Percentiles rank a stretch among this genome's conserved stretches.
These are phyloP conservation scores for Tulasnella sp. DNA, from an alignment of 768 basidiomycete species.

Conservation along the genomic window DNA sequence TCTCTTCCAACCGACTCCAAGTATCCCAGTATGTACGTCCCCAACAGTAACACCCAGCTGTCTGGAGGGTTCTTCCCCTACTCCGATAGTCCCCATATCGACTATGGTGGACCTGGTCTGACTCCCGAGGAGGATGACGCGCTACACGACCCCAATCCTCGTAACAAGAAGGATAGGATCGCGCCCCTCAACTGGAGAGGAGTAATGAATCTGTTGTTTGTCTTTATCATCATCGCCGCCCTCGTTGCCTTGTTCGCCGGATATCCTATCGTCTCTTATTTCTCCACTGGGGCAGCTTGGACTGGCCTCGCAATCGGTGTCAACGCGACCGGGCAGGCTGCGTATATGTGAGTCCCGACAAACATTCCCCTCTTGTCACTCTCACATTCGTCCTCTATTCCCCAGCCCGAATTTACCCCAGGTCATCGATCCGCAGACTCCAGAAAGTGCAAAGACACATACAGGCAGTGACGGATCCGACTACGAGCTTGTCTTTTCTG, in stretches of 20 bases:
- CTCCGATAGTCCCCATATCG: conserved; percentile 4
- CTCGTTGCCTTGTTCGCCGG: conserved; percentile 67
- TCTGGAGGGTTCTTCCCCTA: conserved; percentile 11
- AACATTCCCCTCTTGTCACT: conserved; percentile 4
- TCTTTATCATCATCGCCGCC: conserved; percentile 46
- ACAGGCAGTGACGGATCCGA: conserved; percentile 59
- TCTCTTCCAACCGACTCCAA: conserved; percentile 17
- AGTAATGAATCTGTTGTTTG: conserved; percentile 54
- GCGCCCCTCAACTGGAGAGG: conserved; percentile 35
- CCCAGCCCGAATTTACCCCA: conserved; percentile 36
- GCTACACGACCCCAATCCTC: conserved; percentile 48
- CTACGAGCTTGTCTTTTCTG: conserved; percentile 65
- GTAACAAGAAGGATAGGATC: conserved; percentile 32
- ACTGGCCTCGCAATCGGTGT: conserved; percentile 45
- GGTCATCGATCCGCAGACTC: conserved; percentile 62
- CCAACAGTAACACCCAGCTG: background rate
- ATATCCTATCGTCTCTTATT: conserved; percentile 59
- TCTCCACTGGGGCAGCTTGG: conserved; percentile 27
- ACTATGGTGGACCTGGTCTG: background rate
- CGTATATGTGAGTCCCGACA: conserved; percentile 33
- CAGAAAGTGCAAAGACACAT: conserved; percentile 40
- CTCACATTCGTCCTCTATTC: conserved; percentile 6
- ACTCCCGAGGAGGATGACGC: conserved; percentile 43
- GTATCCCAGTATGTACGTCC: conserved; percentile 14
- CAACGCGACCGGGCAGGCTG: conserved; percentile 58